These are phyloP conservation scores for Botrytis galanthina DNA, from an alignment of 2,329 filamentous ascomycete species.

Conservation along the genomic window DNA sequence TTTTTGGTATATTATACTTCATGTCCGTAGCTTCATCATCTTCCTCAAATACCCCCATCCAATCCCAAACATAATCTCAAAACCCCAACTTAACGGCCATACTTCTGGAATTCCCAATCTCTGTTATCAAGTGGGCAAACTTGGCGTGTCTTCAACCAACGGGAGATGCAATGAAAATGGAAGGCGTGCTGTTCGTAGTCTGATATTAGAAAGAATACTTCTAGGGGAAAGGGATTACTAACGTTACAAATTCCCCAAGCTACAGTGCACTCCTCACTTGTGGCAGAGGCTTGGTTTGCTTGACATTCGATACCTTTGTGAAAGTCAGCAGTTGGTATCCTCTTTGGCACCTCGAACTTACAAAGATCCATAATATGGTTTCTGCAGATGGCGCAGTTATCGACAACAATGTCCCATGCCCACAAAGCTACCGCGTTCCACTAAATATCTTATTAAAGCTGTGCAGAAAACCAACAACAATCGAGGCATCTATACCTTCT, in stretches of 20 bases:
- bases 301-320: conserved; percentile 87
- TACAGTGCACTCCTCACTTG: conserved; percentile 96
- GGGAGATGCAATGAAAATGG: conserved; percentile 99
- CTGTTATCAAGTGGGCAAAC: conserved; percentile 96
- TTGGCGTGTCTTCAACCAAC: conserved; percentile 98
- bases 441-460: conserved; percentile 46
- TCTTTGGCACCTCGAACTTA: conserved; percentile 44
- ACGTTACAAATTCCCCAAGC: conserved; percentile 99
- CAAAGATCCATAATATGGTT: conserved; percentile 99
- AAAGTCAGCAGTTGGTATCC: conserved; percentile 21
- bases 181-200: conserved; percentile 75
- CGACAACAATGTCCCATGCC: conserved; percentile 99
- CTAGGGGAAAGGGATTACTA: conserved; percentile 42
- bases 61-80: neutral
- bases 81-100: conserved; percentile 59
- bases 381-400: conserved; percentile 98
- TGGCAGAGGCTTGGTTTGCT: conserved; percentile 95
- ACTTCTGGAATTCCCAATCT: conserved; percentile 99
- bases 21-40: conserved; percentile 6
- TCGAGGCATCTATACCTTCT: conserved; percentile 67
- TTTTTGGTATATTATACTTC: conserved; percentile 16
- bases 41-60: neutral
- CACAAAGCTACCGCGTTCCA: conserved; percentile 98
- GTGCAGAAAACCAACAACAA: neutral
- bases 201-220: conserved; percentile 15